These are phyloP conservation scores for Myxozyma geophila DNA, from an alignment of 805 yeast species.

Conservation along the genomic window DNA sequence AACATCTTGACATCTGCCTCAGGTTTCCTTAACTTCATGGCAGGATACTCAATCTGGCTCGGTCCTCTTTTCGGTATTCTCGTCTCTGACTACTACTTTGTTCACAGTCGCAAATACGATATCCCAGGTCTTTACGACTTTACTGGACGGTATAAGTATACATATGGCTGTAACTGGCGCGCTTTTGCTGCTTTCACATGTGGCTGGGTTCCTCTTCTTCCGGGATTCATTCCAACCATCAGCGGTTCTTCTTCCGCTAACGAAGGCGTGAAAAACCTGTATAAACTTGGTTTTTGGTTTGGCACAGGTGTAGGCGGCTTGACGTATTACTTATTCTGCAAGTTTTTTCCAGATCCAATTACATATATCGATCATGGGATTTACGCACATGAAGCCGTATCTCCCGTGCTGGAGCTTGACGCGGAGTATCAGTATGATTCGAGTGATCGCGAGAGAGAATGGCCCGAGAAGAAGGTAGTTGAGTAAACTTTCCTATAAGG, in stretches of 20 bases:
- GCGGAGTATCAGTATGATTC: slow-evolving; percentile 6
- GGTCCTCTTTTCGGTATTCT: slow-evolving; percentile 50
- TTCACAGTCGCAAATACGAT: slow-evolving; percentile 50
- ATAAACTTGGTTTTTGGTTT: slow-evolving; percentile 58
- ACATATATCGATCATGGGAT: slow-evolving; percentile 28
- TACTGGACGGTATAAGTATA: slow-evolving; percentile 51
- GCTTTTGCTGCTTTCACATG: slow-evolving; percentile 48
- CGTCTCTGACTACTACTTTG: slow-evolving; percentile 49
- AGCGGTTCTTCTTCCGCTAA: slow-evolving; percentile 54
- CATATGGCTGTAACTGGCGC: slow-evolving; percentile 53
- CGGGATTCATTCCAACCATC: slow-evolving; percentile 39
- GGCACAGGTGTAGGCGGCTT: slow-evolving; percentile 63
- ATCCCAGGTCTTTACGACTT: slow-evolving; percentile 50
- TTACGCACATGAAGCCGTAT: slow-evolving; percentile 6
- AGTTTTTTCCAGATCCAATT: slow-evolving; percentile 54
- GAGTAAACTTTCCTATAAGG: too few relatives aligned
- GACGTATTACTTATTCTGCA: slow-evolving; percentile 56
- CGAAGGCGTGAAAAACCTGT: slow-evolving; percentile 67
- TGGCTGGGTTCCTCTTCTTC: slow-evolving; percentile 41
- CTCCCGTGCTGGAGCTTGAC: slow-evolving; percentile 1
- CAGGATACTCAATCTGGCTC: slow-evolving; percentile 49
- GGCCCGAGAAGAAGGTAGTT: neutral
- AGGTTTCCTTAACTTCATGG: slow-evolving; percentile 47
- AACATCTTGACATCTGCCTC: slow-evolving; percentile 47
- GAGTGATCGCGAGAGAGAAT: neutral